Conservation (phyloP, 31 red algal genomes). For the Asparagopsis taxiformis region DNA sequence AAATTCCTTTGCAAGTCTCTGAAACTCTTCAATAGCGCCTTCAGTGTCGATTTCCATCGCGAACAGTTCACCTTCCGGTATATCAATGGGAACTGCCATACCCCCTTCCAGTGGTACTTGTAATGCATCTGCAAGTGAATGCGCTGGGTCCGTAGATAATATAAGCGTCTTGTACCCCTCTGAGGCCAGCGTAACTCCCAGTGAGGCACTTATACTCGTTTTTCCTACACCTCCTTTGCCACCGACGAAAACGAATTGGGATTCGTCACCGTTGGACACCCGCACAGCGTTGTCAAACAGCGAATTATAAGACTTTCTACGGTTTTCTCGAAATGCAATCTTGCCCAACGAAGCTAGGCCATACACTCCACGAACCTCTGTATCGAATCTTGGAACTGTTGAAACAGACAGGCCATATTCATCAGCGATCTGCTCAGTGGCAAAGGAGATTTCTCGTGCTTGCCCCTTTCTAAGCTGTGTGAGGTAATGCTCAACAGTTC, state of each 20-base stretch:
- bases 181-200: conserved; percentile 69
- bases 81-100: conserved; percentile 44
- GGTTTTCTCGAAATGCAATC: conserved; percentile 31
- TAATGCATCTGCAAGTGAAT: conserved; percentile 89
- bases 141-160: conserved; percentile 95
- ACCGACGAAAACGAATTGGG: conserved; percentile 84
- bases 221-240: conserved; percentile 98
- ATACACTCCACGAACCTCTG: conserved; percentile 76
- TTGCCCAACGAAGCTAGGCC: conserved; percentile 52
- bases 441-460: conserved; percentile 49
- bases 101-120: conserved; percentile 52
- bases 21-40: conserved; percentile 77
- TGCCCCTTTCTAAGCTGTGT: conserved; percentile 56
- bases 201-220: conserved; percentile 60
- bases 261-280: background rate
- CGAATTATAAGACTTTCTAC: conserved; percentile 13
- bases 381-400: conserved; percentile 77
- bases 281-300: conserved; percentile 26
- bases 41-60: conserved; percentile 94
- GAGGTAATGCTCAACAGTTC: conserved; percentile 34
- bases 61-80: conserved; percentile 46
- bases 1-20: conserved; percentile 54
- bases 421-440: conserved; percentile 45
- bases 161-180: conserved; percentile 78
- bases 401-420: conserved; percentile 48